These are phyloP conservation scores for Rhodomyrtus tomentosa DNA, from an alignment of 345 rosid species.

Conservation along the genomic window DNA sequence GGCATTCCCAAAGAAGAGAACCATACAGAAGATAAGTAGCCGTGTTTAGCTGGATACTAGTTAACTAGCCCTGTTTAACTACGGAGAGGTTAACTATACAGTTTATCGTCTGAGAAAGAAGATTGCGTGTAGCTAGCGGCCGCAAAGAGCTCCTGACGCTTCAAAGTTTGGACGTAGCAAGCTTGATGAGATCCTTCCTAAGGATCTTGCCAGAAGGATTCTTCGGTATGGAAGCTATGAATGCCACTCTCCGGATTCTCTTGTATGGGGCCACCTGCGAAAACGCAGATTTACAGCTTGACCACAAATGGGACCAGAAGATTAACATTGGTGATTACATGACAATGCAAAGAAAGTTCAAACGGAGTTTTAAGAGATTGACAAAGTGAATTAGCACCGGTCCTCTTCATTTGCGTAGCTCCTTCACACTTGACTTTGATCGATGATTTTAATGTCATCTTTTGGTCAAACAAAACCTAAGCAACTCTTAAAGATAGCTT, in stretches of 20 bases:
- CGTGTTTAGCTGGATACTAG: too few relatives aligned
- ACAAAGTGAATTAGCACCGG: neutral
- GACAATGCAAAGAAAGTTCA: neutral
- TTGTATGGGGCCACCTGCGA: conserved; percentile 81
- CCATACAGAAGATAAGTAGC: neutral
- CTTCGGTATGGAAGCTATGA: conserved; percentile 53
- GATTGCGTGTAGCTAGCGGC: neutral
- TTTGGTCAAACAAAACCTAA: neutral
- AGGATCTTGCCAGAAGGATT: conserved; percentile 79
- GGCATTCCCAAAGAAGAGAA: neutral
- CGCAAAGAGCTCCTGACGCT: neutral
- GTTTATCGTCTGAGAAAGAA: neutral
- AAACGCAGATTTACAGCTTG: neutral
- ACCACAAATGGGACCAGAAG: neutral
- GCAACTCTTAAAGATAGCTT: neutral
- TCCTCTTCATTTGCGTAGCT: neutral
- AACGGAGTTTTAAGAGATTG: neutral
- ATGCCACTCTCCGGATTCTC: conserved; percentile 50
- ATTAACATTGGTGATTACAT: neutral
- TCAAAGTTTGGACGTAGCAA: conserved; percentile 70
- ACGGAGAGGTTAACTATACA: too few relatives aligned
- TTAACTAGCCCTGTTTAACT: too few relatives aligned
- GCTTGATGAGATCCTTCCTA: conserved; percentile 71
- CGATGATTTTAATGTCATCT: neutral
- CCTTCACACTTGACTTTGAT: neutral